Percentiles rank a stretch among this genome's conserved stretches.
Evolutionary conservation across 2,329 filamentous ascomycete species (phyloP).

Genomic region (Macrophomina tecta): DNA sequence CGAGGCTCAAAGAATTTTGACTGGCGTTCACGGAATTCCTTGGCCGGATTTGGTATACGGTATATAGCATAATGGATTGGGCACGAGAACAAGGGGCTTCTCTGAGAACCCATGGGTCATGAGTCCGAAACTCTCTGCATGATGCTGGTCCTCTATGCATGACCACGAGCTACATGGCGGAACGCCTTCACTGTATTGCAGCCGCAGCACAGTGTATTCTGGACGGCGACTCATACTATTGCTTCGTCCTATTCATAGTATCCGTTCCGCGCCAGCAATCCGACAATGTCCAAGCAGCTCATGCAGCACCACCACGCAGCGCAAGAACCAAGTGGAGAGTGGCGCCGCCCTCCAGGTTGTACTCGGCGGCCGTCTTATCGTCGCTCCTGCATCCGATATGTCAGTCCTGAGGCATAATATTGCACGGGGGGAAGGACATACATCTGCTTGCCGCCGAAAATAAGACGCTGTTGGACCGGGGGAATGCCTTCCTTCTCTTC

Average conservation of each 20-base stretch:
- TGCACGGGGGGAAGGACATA: constrained; percentile 47
- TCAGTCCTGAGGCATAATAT: background rate
- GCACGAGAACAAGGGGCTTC: background rate
- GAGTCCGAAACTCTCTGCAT: background rate
- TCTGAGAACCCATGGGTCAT: background rate
- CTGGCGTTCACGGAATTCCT: constrained; percentile 8
- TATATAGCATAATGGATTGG: background rate
- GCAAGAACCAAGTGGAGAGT: constrained; percentile 96
- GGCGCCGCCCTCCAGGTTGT: constrained; percentile 87
- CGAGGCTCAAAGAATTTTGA: background rate
- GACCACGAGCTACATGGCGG: background rate
- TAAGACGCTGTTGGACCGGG: constrained; percentile 93
- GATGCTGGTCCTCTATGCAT: background rate
- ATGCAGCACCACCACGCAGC: constrained; percentile 73
- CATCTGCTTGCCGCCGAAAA: constrained; percentile 99
- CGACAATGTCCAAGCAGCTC: background rate
- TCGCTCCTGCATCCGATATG: constrained; percentile 71
- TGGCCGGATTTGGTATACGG: background rate
- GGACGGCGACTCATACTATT: background rate
- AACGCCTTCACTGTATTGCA: constrained; percentile 2
- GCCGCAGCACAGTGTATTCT: background rate
- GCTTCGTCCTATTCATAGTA: background rate
- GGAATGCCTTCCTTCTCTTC: constrained; percentile 99
- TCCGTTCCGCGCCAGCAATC: background rate
- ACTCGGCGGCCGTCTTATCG: constrained; percentile 90